Conservation (phyloP, 345 rosid species). For the Bruguiera sexangula region DNA sequence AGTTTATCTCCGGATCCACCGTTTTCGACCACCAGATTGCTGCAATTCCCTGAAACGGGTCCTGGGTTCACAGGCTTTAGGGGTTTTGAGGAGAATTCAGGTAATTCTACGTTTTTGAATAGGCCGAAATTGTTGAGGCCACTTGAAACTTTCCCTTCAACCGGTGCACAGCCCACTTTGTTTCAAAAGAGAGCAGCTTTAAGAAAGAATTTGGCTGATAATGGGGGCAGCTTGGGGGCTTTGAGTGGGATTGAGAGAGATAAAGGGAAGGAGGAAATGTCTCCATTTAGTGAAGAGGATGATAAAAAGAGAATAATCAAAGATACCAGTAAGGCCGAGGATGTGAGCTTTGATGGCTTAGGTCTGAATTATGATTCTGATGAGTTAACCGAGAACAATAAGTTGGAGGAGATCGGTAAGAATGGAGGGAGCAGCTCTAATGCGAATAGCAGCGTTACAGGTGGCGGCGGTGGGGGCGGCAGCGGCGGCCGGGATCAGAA, state of each 20-base stretch:
- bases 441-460: conserved; percentile 39
- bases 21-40: conserved; percentile 25
- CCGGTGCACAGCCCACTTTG: conserved; percentile 56
- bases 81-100: conserved; percentile 40
- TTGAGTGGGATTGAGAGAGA: conserved; percentile 35
- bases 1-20: conserved; percentile 33
- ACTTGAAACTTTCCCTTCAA: conserved; percentile 43
- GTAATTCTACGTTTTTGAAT: conserved; percentile 34
- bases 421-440: conserved; percentile 42
- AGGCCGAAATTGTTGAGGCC: conserved; percentile 58
- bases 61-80: conserved; percentile 36
- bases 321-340: conserved; percentile 38
- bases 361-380: conserved; percentile 56
- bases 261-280: conserved; percentile 41
- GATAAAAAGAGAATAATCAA: conserved; percentile 27
- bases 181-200: conserved; percentile 59
- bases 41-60: conserved; percentile 36
- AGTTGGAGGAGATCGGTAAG: conserved; percentile 37
- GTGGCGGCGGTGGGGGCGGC: conserved; percentile 23
- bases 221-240: conserved; percentile 27
- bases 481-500: conserved; percentile 30
- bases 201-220: conserved; percentile 44
- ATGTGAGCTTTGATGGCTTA: conserved; percentile 47
- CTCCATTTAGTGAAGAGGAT: conserved; percentile 28
- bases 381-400: conserved; percentile 43